Base-by-base conservation (phyloP, 2,329 filamentous ascomycete species). In the Diaporthe eres region DNA sequence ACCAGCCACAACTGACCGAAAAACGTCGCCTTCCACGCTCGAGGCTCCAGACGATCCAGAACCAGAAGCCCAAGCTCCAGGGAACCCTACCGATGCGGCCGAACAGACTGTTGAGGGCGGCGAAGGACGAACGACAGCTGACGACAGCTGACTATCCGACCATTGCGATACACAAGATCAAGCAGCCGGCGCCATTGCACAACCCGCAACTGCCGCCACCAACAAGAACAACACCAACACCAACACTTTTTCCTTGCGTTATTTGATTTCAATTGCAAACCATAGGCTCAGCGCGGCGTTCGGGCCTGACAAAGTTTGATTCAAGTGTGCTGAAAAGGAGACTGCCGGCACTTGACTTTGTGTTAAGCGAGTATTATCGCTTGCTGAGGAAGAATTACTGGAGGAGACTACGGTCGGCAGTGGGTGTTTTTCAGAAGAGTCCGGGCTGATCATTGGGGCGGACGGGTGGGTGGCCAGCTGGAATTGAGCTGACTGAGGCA, bases 31-130 rank as follows among this genome's bases (percentile, higher is more conserved):
- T 42, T 76, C 79, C 60, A 73, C 76, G 49, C 76, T 78, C 9
- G 78, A 77, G 22, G 78, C 77, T n/a, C 51, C 74, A 60, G 81
- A 82, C 17, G 83, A 87, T n/a, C 22, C 34, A 22, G 25, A 28
- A 55, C 42, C 19, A 60, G 65, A 37, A 51, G 65, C 15, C 58
- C 68, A 37, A 51, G 65, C 15, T 63, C 68, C 39, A 47, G 49
- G 6, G 53, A 67, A 53, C 25, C n/a, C 34, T 12, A 22, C 15
- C 49, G 37, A 19, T 37, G 31, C 42, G 22, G 34, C n/a, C n/a
- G 65, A 28, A n/a, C 47, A 55, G 34, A 19, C 65, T n/a, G n/a
- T 31, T 19, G 65, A 42, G 53, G 22, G 51, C 51, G 22, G 55
- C 74, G 25, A 37, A 17, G 60, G 60, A 17, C 34, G 44, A 51